Evolutionary conservation across 192 early-diverging fungal species (phyloP).

Genomic region (Podochytrium sp.): DNA sequence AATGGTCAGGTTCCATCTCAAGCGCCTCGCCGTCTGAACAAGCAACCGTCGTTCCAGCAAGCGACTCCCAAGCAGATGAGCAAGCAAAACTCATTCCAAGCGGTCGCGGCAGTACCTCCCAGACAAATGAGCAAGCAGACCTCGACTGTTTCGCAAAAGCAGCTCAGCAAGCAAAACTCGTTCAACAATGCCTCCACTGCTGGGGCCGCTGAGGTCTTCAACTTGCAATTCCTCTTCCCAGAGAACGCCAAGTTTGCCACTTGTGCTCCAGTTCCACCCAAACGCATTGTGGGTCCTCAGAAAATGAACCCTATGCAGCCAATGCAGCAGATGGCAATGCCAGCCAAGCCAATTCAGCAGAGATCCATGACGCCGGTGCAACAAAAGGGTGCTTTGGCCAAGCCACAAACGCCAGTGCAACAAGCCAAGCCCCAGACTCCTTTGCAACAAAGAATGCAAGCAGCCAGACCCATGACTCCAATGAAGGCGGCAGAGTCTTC

Average conservation of each 20-base stretch:
- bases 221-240: conserved; percentile 9
- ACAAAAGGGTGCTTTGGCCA: no score
- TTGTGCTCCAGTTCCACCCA: not conserved
- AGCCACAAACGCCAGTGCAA: no score
- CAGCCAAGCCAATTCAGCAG: not conserved
- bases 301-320: not conserved
- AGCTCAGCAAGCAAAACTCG: not conserved
- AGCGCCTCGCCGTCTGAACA: conserved; percentile 9
- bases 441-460: no score
- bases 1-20: not conserved
- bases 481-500: no score
- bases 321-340: conserved; percentile 11
- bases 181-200: not conserved
- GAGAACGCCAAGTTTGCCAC: conserved; percentile 11
- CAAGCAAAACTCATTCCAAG: not conserved
- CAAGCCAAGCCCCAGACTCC: no score
- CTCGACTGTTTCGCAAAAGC: not conserved
- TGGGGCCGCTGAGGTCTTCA: conserved; percentile 20
- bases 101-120: no score
- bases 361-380: no score
- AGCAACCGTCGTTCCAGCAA: no score
- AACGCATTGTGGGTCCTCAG: not conserved
- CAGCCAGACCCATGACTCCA: no score
- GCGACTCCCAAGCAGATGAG: not conserved
- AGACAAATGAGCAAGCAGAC: not conserved